Base-by-base conservation (phyloP, 768 basidiomycete species). In the Mycena sanguinolenta region DNA sequence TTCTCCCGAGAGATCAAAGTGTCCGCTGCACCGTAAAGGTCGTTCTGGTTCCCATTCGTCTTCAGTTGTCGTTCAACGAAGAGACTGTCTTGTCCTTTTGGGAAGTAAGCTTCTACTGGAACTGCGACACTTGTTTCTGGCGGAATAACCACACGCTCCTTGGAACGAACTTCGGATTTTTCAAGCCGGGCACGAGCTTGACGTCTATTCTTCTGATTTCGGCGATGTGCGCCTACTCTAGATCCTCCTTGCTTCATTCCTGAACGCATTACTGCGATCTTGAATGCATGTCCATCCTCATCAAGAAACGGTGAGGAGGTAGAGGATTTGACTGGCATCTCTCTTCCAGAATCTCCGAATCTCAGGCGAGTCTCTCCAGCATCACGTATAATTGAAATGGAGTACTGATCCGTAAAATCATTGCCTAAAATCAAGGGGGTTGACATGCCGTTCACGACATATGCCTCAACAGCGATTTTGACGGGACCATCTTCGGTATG, bases 391-490 rank as follows among this genome's bases (percentile, higher is more conserved):
- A 81, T 39, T 0, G 82, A 80, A 4, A 83, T 61, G 3, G 72
- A 75, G 52, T 81, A 83, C 34, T 80, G 77, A 66, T 80, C 80
- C 1, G 78, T 50, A 39, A 77, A 81, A 39, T 80, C 79, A 55
- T 81, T 80, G 1, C 81, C 81, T 4, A 82, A 58, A 44, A 82
- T 78, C 23, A 82, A 76, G 0, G 76, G 77, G 0, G 77, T 75
- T 0, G 77, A 67, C 79, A 80, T 80, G 12, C 76, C 77, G 17
- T 76, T 76, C 19, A 79, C 75, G 0, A 81, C 77, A 50, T 81
- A 81, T 0, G 79, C 79, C 38, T 81, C 80, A 0, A 80, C 64
- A 10, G 55, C 68, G 6, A 83, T 28, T 49, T 73, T 64, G 0
- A 82, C 75, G 1, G 70, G 67, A 0, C 78, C 77, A 6, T 74